Evolutionary conservation across 192 early-diverging fungal species (phyloP).

Genomic region (Diversispora epigaea): DNA sequence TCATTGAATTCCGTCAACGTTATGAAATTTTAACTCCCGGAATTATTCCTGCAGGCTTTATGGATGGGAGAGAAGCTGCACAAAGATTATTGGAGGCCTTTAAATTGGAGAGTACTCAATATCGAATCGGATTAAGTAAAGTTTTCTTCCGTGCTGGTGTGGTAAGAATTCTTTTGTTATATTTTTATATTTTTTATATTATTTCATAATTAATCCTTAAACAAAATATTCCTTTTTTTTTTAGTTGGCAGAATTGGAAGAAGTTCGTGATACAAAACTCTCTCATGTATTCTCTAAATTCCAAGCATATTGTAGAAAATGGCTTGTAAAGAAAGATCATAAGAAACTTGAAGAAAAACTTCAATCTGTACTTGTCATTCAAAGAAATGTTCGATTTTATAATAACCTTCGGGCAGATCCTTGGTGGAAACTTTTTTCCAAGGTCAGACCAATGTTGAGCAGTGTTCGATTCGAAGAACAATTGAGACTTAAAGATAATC

Average conservation of each 20-base stretch:
- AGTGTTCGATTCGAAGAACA: conserved; percentile 83
- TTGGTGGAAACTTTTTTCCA: conserved; percentile 95
- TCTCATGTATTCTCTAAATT: conserved; percentile 78
- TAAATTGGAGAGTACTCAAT: conserved; percentile 77
- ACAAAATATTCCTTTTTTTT: not conserved
- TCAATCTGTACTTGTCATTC: conserved; percentile 90
- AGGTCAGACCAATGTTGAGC: conserved; percentile 85
- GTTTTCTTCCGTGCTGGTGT: conserved; percentile 97
- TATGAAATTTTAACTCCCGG: conserved; percentile 89
- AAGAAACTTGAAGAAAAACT: conserved; percentile 55
- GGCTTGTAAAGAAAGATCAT: conserved; percentile 70
- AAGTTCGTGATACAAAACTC: conserved; percentile 81
- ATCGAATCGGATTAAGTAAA: conserved; percentile 88
- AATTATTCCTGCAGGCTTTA: conserved; percentile 76
- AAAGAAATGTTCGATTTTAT: conserved; percentile 90
- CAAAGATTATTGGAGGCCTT: conserved; percentile 75
- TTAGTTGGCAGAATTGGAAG: conserved; percentile 89
- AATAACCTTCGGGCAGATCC: conserved; percentile 87
- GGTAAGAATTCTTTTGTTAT: conserved; percentile 44
- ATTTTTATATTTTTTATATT: conserved; percentile 16
- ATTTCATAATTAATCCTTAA: not conserved
- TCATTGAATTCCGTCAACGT: conserved; percentile 90
- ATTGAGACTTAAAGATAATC: conserved; percentile 68
- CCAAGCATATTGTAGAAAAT: conserved; percentile 87
- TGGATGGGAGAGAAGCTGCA: conserved; percentile 86